Evolutionary conservation across 495 filamentous ascomycete species (phyloP), one percentile per base, ranked within the genome.

Genomic region (Penicillium verhagenii): DNA sequence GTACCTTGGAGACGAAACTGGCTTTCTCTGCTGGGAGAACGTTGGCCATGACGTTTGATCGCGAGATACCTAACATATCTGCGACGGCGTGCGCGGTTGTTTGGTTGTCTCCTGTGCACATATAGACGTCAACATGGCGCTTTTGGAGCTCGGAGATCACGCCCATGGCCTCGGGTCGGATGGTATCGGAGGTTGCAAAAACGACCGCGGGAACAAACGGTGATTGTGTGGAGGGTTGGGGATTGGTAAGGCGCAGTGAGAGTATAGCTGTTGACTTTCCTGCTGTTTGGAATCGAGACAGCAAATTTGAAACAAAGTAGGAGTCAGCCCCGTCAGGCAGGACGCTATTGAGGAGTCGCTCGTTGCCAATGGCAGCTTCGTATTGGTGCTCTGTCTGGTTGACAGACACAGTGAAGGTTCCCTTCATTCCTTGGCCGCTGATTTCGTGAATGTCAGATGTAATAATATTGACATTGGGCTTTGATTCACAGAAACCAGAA

Each of bases 1-100:
- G 92, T 1, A 97, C 80, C 52, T 85, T 85, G 37, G 79, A 80
- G 48, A 97, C 88, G 69, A 94, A 91, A 21, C 84, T 86, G 9
- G 91, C 90, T 72, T 97, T 97, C 54, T 93, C 80, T 4, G 85
- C 82, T 0, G 93, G 93, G 7, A 96, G 80, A 1, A 96, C 89
- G 40, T 89, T 90, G 33, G 93, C 94, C 63, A 96, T 89, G 61
- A 97, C 85, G 61, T 92, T 88, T 43, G 78, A 70, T 0, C 72
- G 60, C 0, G 86, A 81, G 58, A 97, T 96, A 16, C 88, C 89
- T 20, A 97, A 74, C 67, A 84, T 81, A 3, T 76, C 70, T 1
- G 89, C 93, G n/a, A 97, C 82, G 6, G 83, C 80, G 23, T 74
- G 61, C 13, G 83, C 83, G n/a, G 76, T 79, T 33, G 52, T 75